phyloP scores from a whole-genome alignment of 768 basidiomycete genomes.

The Sistotremastrum suecicum region DNA sequence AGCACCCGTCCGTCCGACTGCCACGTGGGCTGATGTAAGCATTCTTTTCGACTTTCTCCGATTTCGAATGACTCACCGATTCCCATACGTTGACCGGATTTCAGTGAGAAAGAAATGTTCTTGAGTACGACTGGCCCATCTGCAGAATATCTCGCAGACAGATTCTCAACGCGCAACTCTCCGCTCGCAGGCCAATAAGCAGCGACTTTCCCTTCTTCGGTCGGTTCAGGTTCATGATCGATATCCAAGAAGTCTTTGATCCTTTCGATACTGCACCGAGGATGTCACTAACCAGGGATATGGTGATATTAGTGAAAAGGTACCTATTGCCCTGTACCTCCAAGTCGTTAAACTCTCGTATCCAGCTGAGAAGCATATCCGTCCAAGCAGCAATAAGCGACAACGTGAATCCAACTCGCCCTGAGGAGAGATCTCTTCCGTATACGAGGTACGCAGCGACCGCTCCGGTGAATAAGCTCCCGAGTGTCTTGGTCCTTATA shows the following conservation, averaged over 20 bases:
- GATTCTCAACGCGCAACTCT: slow-evolving; percentile 19
- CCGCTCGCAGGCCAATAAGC: slow-evolving; percentile 28
- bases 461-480: slow-evolving; percentile 20
- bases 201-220: slow-evolving; percentile 18
- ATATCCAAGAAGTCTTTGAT: slow-evolving; percentile 24
- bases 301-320: not conserved
- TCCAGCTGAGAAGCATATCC: slow-evolving; percentile 7
- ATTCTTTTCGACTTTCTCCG: too few relatives aligned
- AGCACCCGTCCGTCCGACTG: slow-evolving; percentile 3
- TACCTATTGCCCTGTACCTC: slow-evolving; percentile 4
- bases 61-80: slow-evolving; percentile 17
- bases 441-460: slow-evolving; percentile 1
- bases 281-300: not conserved
- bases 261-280: slow-evolving; percentile 11
- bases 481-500: slow-evolving; percentile 25
- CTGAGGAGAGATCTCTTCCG: not conserved
- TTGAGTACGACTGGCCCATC: slow-evolving; percentile 15
- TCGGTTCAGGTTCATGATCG: slow-evolving; percentile 20
- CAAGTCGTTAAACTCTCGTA: not conserved
- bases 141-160: slow-evolving; percentile 18
- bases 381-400: slow-evolving; percentile 5
- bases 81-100: slow-evolving; percentile 23
- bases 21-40: too few relatives aligned
- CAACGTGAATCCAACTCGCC: slow-evolving; percentile 4
- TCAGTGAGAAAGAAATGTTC: slow-evolving; percentile 20